Conservation (phyloP, 108 stramenopile genomes). For the Craspedostauros australis region DNA sequence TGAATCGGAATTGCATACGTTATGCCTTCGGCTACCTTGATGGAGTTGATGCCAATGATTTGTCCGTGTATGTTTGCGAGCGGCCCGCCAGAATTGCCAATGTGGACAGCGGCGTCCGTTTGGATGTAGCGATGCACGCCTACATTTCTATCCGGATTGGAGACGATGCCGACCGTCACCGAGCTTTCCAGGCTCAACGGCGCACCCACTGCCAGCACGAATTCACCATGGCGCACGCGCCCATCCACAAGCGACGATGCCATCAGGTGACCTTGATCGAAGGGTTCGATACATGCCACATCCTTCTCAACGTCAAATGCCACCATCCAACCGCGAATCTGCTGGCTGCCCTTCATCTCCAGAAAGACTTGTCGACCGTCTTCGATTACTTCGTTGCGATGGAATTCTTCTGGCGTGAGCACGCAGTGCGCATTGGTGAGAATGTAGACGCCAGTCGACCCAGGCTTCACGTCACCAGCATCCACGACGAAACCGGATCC, state of each 20-base stretch:
- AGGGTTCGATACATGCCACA: neutral
- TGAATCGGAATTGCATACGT: neutral
- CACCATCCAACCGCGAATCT: neutral
- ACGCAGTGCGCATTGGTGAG: neutral
- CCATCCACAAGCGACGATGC: neutral
- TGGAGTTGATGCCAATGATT: slow-evolving; percentile 29
- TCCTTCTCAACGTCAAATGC: neutral
- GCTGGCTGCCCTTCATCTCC: neutral
- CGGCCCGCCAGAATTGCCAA: slow-evolving; percentile 28
- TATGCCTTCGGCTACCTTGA: neutral
- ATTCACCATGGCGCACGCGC: neutral
- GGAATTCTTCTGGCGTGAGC: neutral
- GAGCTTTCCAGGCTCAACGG: slow-evolving; percentile 6
- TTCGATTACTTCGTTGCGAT: neutral
- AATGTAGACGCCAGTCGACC: neutral
- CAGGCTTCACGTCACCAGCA: neutral
- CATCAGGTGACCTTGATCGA: neutral
- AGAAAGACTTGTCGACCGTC: neutral
- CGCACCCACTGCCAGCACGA: neutral
- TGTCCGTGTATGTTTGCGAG: slow-evolving; percentile 18
- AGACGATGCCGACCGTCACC: slow-evolving; percentile 28
- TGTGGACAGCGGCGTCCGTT: slow-evolving; percentile 25
- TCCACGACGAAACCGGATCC: neutral
- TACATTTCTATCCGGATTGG: slow-evolving; percentile 8
- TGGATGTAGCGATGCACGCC: slow-evolving; percentile 22